Evolutionary conservation across 2,329 filamentous ascomycete genomes (phyloP).

Genomic region (Scytalidium lignicola): DNA sequence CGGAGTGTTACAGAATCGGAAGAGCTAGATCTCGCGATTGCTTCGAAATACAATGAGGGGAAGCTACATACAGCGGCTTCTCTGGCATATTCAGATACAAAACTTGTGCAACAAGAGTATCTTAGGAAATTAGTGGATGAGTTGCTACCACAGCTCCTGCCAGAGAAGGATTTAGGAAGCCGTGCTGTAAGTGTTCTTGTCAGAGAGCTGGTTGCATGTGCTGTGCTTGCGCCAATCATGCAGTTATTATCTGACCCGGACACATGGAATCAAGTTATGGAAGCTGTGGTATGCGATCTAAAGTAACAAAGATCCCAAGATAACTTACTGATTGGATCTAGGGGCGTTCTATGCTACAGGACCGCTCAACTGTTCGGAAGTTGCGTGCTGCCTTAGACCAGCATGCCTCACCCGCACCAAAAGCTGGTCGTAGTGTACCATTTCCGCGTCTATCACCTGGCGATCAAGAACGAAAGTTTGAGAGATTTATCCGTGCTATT

Average conservation of each 20-base stretch:
- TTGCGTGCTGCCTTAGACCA: slow-evolving; percentile 88
- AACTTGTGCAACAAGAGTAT: slow-evolving; percentile 82
- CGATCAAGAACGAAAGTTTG: slow-evolving; percentile 88
- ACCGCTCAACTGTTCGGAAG: slow-evolving; percentile 89
- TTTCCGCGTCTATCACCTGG: slow-evolving; percentile 76
- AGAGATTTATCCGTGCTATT: slow-evolving; percentile 87
- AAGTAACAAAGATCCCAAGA: neutral
- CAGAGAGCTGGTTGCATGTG: slow-evolving; percentile 86
- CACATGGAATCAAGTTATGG: slow-evolving; percentile 95
- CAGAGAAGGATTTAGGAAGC: slow-evolving; percentile 69
- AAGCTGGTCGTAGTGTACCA: slow-evolving; percentile 54
- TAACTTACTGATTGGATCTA: slow-evolving; percentile 26
- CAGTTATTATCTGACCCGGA: slow-evolving; percentile 83
- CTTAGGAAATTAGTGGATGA: slow-evolving; percentile 68
- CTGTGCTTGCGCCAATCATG: slow-evolving; percentile 79
- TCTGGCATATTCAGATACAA: slow-evolving; percentile 77
- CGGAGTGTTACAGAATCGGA: slow-evolving; percentile 92
- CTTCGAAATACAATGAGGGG: slow-evolving; percentile 86
- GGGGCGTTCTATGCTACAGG: slow-evolving; percentile 82
- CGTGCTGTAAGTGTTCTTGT: slow-evolving; percentile 75
- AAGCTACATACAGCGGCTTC: slow-evolving; percentile 83
- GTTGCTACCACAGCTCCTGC: slow-evolving; percentile 70
- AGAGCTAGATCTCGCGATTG: slow-evolving; percentile 91
- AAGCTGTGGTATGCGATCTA: slow-evolving; percentile 58
- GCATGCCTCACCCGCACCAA: slow-evolving; percentile 79